Conservation (phyloP, 495 filamentous ascomycete genomes). For the Penicillium turbatum region DNA sequence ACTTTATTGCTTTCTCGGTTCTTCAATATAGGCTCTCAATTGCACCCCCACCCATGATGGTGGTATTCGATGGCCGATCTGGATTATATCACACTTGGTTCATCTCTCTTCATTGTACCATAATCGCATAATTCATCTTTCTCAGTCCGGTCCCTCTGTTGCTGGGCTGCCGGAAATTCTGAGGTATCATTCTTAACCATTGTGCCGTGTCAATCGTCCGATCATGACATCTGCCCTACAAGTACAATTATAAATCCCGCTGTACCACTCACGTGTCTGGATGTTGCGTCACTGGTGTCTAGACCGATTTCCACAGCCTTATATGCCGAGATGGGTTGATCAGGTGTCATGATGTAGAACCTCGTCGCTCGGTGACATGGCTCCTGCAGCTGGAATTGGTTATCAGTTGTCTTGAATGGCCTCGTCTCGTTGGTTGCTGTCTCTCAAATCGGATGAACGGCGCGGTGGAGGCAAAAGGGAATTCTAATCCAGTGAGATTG, state of each 20-base stretch:
- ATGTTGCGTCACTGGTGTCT: slow-evolving; percentile 1
- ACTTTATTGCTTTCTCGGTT: background rate
- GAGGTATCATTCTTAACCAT: background rate
- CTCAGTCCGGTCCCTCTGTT: background rate
- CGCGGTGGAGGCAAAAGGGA: slow-evolving; percentile 2
- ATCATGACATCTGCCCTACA: background rate
- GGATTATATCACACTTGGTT: slow-evolving; percentile 4
- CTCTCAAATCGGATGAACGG: background rate
- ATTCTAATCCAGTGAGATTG: slow-evolving; percentile 7
- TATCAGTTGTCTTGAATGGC: background rate
- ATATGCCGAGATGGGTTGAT: background rate
- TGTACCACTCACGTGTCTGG: background rate
- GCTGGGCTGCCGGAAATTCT: background rate
- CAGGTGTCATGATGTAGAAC: background rate
- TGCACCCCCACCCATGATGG: background rate
- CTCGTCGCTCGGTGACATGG: background rate
- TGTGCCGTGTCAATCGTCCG: background rate
- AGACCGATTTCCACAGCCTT: background rate
- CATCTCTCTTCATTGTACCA: slow-evolving; percentile 8
- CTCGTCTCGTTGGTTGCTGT: background rate
- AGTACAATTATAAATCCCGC: slow-evolving; percentile 1
- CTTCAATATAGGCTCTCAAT: background rate
- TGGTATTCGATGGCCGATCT: background rate
- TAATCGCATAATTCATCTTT: slow-evolving; percentile 7
- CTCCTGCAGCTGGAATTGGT: background rate